These are phyloP conservation scores for Streptanthus diversifolius DNA, from an alignment of 345 rosid species.

Conservation along the genomic window DNA sequence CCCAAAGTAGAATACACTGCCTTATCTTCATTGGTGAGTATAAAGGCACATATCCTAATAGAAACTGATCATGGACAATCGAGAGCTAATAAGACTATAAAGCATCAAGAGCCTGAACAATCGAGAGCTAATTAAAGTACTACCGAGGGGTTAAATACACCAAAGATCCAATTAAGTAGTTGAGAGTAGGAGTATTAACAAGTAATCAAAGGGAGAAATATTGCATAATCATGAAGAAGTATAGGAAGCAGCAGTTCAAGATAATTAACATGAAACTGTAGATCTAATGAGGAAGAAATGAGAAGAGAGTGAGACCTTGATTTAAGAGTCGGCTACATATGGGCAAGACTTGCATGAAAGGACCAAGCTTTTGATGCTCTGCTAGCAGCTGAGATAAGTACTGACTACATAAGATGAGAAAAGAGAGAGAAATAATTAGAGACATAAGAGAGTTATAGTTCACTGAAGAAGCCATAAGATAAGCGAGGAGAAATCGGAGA, in stretches of 20 bases:
- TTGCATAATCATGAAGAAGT: not conserved
- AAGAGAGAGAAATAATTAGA: constrained; percentile 22
- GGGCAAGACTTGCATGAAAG: constrained; percentile 92
- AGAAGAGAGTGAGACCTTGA: constrained; percentile 58
- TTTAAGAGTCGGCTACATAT: constrained; percentile 84
- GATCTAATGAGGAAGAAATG: constrained; percentile 52
- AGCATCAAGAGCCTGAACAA: not conserved
- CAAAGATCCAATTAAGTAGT: not conserved
- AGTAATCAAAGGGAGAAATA: not conserved
- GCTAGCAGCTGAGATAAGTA: constrained; percentile 84
- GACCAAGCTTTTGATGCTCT: constrained; percentile 96
- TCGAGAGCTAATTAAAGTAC: not conserved
- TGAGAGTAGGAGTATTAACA: not conserved
- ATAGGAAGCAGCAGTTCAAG: not conserved
- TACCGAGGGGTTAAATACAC: not conserved
- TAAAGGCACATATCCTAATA: not conserved
- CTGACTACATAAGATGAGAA: constrained; percentile 48
- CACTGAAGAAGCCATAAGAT: not conserved
- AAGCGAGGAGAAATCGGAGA: not conserved
- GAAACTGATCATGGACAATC: not conserved
- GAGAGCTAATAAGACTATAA: not conserved
- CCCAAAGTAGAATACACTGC: not conserved
- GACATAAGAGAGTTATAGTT: not conserved
- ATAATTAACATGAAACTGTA: constrained; percentile 29
- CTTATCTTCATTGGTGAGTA: not conserved